phyloP scores from a whole-genome alignment of 768 basidiomycete genomes.

The Termitomyces sp. region DNA sequence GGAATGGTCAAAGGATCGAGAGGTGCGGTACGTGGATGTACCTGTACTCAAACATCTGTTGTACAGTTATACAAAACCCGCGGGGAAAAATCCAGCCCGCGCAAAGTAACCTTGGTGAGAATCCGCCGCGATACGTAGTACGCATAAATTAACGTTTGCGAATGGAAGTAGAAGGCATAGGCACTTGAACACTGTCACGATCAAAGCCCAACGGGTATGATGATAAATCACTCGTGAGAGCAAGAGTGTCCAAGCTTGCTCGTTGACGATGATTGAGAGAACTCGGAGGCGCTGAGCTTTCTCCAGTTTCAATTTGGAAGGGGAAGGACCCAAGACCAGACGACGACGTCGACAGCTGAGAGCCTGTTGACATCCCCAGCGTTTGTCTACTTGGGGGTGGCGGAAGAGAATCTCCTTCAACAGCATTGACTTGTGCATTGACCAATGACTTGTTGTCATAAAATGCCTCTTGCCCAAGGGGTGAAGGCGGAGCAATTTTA shows the following conservation, averaged over 20 bases:
- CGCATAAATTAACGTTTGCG: slow-evolving; percentile 12
- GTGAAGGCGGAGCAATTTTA: slow-evolving; percentile 44
- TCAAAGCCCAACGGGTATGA: slow-evolving; percentile 83
- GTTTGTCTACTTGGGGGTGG: slow-evolving; percentile 56
- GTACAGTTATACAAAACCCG: slow-evolving; percentile 15
- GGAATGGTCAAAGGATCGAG: slow-evolving; percentile 1
- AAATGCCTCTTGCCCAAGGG: slow-evolving; percentile 49
- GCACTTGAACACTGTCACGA: slow-evolving; percentile 32
- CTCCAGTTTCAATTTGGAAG: slow-evolving; percentile 78
- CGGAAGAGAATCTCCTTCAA: slow-evolving; percentile 28
- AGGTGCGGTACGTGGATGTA: slow-evolving; percentile 1
- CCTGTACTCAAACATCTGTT: slow-evolving; percentile 10
- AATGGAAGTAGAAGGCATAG: slow-evolving; percentile 18
- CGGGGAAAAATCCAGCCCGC: slow-evolving; percentile 11
- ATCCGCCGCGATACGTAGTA: not conserved
- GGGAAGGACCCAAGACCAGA: slow-evolving; percentile 83
- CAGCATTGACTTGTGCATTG: slow-evolving; percentile 10
- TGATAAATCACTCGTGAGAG: slow-evolving; percentile 75
- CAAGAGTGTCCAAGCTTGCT: slow-evolving; percentile 82
- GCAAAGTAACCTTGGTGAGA: slow-evolving; percentile 3
- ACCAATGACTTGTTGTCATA: slow-evolving; percentile 16
- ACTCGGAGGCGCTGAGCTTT: slow-evolving; percentile 26
- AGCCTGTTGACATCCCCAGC: slow-evolving; percentile 71
- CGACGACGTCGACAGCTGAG: slow-evolving; percentile 72
- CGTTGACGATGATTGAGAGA: slow-evolving; percentile 50